Conservation (phyloP, 176 grass and related monocot species). For the Echinochloa phyllopogon region DNA sequence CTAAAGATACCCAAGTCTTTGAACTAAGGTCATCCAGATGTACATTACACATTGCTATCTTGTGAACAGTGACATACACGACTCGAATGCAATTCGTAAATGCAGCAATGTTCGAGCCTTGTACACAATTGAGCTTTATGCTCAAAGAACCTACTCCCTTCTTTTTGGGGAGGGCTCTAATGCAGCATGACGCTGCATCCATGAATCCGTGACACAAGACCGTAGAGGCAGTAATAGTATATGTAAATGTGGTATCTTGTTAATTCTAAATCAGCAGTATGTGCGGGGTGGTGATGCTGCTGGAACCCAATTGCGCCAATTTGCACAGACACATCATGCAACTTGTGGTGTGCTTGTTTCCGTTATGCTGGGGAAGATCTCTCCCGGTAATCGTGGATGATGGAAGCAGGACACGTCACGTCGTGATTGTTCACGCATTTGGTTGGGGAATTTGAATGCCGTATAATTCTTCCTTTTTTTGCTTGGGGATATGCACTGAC, state of each 20-base stretch:
- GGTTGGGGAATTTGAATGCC: neutral
- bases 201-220: neutral
- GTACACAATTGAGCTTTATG: neutral
- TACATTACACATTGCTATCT: neutral
- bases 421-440: slow-evolving; percentile 1
- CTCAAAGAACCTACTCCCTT: neutral
- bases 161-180: neutral
- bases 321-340: neutral
- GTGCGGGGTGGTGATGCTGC: neutral
- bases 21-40: neutral
- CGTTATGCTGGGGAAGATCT: neutral
- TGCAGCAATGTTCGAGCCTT: neutral
- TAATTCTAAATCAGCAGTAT: neutral
- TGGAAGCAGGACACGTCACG: neutral
- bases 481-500: neutral
- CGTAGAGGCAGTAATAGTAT: neutral
- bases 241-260: neutral
- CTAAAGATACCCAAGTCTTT: neutral
- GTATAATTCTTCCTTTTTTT: neutral
- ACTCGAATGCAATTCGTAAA: slow-evolving; percentile 6
- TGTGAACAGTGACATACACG: neutral
- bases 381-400: neutral
- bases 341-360: neutral
- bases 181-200: neutral
- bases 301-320: neutral